Percentiles rank a stretch among this genome's conserved stretches.
These are phyloP conservation scores for Cercospora zeae-maydis DNA, from an alignment of 2,329 filamentous ascomycete species.

Conservation along the genomic window DNA sequence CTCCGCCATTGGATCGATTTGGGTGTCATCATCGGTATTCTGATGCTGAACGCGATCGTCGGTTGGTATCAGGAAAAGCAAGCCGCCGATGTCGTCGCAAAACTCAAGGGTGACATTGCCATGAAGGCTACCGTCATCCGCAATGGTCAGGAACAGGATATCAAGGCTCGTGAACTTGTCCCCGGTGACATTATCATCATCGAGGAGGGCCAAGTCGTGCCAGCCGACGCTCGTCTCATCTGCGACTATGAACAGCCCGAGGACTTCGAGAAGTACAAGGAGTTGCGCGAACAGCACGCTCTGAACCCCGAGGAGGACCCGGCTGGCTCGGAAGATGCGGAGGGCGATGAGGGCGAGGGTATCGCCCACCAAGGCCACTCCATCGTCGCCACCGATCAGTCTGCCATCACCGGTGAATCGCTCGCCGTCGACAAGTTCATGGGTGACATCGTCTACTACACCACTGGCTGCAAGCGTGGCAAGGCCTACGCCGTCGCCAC, in stretches of 20 bases:
- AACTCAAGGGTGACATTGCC: constrained; percentile 72
- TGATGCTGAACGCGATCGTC: constrained; percentile 70
- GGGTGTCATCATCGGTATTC: constrained; percentile 72
- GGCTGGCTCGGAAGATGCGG: constrained; percentile 58
- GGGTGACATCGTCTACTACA: constrained; percentile 73
- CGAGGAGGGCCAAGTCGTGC: constrained; percentile 68
- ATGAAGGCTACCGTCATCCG: constrained; percentile 68
- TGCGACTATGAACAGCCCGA: constrained; percentile 68
- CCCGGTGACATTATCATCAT: constrained; percentile 72
- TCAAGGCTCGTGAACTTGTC: constrained; percentile 70
- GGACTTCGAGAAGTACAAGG: constrained; percentile 64
- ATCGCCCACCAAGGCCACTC: constrained; percentile 61
- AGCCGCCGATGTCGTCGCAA: constrained; percentile 71
- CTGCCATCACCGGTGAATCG: constrained; percentile 76
- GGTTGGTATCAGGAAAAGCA: constrained; percentile 82
- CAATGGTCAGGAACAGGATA: constrained; percentile 63
- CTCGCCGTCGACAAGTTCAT: constrained; percentile 77
- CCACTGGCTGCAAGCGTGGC: constrained; percentile 76
- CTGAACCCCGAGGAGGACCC: constrained; percentile 56
- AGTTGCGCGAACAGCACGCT: constrained; percentile 55
- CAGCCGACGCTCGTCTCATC: constrained; percentile 67
- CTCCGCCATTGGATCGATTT: constrained; percentile 74
- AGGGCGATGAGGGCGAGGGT: constrained; percentile 56
- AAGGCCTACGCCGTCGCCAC: constrained; percentile 68
- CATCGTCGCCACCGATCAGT: constrained; percentile 71